Evolutionary conservation across 306 rosid species (phyloP).

Genomic region (Sesbania bispinosa): DNA sequence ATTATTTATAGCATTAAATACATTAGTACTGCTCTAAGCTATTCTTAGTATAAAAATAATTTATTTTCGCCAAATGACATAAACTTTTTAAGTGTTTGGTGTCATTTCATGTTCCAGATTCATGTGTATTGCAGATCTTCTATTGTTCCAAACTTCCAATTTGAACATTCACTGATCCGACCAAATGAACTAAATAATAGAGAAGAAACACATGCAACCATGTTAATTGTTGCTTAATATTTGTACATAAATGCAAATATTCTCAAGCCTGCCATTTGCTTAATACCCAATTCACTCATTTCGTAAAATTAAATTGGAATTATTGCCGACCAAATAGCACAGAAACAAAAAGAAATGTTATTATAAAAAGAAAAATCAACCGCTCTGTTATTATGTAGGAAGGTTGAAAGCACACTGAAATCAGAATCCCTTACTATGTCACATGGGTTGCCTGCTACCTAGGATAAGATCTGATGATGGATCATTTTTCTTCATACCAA

Average conservation of each 20-base stretch:
- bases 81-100: too few relatives aligned
- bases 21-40: too few relatives aligned
- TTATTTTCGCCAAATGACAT: too few relatives aligned
- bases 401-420: slow-evolving; percentile 12
- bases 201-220: slow-evolving; percentile 38
- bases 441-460: slow-evolving; percentile 39
- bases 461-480: slow-evolving; percentile 11
- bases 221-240: slow-evolving; percentile 28
- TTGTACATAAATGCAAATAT: slow-evolving; percentile 20
- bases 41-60: too few relatives aligned
- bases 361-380: background rate
- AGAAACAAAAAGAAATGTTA: background rate
- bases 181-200: background rate
- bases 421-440: slow-evolving; percentile 25
- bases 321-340: slow-evolving; percentile 43
- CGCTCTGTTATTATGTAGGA: background rate
- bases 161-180: background rate
- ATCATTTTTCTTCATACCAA: background rate
- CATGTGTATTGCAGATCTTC: background rate
- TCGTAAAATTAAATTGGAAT: background rate
- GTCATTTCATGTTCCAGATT: too few relatives aligned
- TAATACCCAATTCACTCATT: background rate
- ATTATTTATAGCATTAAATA: too few relatives aligned
- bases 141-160: background rate
- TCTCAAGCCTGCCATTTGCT: background rate